These are phyloP conservation scores for Wickerhamiella infanticola DNA, from an alignment of 1,139 yeast genomes.

Conservation along the genomic window DNA sequence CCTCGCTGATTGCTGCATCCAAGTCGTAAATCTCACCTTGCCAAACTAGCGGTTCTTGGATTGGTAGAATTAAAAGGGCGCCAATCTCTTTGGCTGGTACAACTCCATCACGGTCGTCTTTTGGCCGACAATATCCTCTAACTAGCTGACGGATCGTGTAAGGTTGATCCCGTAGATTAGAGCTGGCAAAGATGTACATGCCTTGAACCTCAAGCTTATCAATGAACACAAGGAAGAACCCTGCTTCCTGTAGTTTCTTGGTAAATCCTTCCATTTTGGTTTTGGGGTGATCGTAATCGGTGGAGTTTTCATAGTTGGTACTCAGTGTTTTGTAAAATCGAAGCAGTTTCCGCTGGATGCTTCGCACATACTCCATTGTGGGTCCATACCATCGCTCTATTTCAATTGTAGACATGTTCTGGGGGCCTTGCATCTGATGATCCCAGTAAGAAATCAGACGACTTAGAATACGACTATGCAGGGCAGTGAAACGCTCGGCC, in stretches of 20 bases:
- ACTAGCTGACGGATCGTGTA: conserved; percentile 26
- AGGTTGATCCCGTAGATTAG: conserved; percentile 33
- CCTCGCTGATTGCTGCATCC: conserved; percentile 28
- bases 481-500: conserved; percentile 41
- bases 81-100: conserved; percentile 15
- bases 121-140: conserved; percentile 22
- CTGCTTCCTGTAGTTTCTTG: conserved; percentile 42
- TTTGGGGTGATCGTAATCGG: conserved; percentile 49
- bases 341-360: conserved; percentile 67
- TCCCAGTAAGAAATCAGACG: conserved; percentile 58
- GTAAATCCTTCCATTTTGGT: conserved; percentile 35
- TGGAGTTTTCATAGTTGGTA: conserved; percentile 60
- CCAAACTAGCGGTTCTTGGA: conserved; percentile 82
- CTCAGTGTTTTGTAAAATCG: conserved; percentile 49
- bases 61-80: conserved; percentile 50
- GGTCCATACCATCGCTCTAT: conserved; percentile 68
- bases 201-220: conserved; percentile 65
- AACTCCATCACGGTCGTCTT: conserved; percentile 10
- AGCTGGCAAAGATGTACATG: conserved; percentile 53
- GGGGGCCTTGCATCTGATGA: conserved; percentile 55
- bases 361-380: conserved; percentile 72
- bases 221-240: conserved; percentile 68
- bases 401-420: conserved; percentile 38
- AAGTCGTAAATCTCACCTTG: conserved; percentile 62
- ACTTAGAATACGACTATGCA: conserved; percentile 32